Conservation (phyloP, 208 protist species). For the Trichomonas vaginalis region DNA sequence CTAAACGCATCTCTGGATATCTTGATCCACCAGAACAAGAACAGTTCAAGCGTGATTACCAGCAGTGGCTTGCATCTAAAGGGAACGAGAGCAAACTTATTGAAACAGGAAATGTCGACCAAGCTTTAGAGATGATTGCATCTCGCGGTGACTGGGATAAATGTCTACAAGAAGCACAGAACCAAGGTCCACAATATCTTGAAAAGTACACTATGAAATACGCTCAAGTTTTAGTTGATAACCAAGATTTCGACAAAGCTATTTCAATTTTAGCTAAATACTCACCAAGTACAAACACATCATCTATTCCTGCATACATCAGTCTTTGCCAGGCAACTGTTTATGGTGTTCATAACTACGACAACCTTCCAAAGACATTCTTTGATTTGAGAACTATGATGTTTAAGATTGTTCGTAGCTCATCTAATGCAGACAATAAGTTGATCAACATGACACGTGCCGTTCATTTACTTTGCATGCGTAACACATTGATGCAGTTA, state of each 20-base stretch:
- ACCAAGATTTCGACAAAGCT: neutral
- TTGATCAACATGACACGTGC: neutral
- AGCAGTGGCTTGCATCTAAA: neutral
- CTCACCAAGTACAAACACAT: neutral
- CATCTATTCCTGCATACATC: neutral
- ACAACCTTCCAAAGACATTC: neutral
- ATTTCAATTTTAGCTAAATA: neutral
- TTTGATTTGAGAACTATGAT: neutral
- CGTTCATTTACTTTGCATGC: neutral
- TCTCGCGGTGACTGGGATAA: neutral
- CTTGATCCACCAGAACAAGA: neutral
- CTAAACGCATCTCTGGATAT: neutral
- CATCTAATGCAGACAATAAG: neutral
- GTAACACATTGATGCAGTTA: neutral
- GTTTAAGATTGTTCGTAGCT: neutral
- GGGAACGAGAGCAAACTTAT: neutral
- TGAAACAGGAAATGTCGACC: neutral
- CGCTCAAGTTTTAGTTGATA: neutral
- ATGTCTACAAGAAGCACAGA: neutral
- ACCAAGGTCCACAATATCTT: neutral
- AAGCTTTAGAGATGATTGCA: neutral
- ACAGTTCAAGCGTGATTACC: neutral
- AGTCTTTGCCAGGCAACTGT: neutral
- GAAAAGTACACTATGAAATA: slow-evolving; percentile 19
- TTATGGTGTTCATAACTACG: neutral